Evolutionary conservation across 768 basidiomycete species (phyloP).

Genomic region (Boletus sp.): DNA sequence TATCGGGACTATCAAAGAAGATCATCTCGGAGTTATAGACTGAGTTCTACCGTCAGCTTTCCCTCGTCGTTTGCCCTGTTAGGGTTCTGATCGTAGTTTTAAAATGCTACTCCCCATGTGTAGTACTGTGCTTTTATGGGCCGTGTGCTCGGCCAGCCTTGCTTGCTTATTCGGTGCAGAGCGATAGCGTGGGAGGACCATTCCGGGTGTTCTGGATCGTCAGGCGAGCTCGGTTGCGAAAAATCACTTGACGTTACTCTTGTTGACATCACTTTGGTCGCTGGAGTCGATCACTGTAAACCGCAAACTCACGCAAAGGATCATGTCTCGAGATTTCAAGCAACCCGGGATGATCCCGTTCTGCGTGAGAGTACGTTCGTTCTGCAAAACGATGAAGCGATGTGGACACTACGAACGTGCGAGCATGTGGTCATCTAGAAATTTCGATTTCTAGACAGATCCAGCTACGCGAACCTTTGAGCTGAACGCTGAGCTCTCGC

Average conservation of each 20-base stretch:
- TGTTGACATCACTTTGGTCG: too few species aligned
- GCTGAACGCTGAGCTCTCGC: too few species aligned
- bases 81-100: slow-evolving; percentile 6
- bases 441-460: not conserved
- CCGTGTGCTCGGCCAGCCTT: not conserved
- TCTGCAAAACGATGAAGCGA: too few species aligned
- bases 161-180: not conserved
- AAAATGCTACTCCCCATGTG: not conserved
- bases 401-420: too few species aligned
- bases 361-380: too few species aligned
- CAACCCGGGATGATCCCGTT: too few species aligned
- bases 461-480: not conserved
- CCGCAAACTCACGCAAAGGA: too few species aligned
- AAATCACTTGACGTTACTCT: too few species aligned
- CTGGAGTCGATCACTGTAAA: too few species aligned
- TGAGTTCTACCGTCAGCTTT: slow-evolving; percentile 28
- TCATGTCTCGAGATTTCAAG: too few species aligned
- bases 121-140: not conserved
- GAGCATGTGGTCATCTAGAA: not conserved
- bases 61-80: not conserved
- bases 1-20: slow-evolving; percentile 97
- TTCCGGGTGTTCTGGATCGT: too few species aligned
- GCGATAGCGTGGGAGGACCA: not conserved
- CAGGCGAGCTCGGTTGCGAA: too few species aligned
- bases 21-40: slow-evolving; percentile 92